These are phyloP conservation scores for Podaxis sp. DNA, from an alignment of 768 basidiomycete genomes.

Conservation along the genomic window DNA sequence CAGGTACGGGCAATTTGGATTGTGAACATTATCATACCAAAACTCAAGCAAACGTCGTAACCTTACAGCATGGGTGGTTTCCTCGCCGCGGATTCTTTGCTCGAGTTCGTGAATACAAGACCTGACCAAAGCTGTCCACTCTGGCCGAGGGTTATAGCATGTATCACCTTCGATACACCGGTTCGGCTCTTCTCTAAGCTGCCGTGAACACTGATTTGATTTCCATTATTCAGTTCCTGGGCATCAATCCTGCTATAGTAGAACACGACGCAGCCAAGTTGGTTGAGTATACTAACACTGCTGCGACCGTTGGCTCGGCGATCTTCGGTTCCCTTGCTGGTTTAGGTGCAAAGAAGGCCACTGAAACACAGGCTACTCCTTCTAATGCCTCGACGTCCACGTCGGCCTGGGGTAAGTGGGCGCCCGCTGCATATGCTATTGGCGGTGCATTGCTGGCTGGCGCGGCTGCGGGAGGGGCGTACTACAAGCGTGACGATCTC, in stretches of 20 bases:
- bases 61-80: constrained; percentile 85
- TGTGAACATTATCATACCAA: not conserved
- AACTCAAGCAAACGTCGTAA: not conserved
- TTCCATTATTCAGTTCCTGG: constrained; percentile 63
- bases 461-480: constrained; percentile 82
- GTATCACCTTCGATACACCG: constrained; percentile 88
- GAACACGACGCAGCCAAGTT: constrained; percentile 81
- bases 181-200: constrained; percentile 43
- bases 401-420: constrained; percentile 56
- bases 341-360: constrained; percentile 44
- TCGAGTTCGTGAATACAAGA: constrained; percentile 68
- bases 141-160: constrained; percentile 88
- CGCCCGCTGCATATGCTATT: constrained; percentile 62
- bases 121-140: constrained; percentile 65
- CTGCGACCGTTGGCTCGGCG: constrained; percentile 61
- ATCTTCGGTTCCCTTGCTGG: constrained; percentile 57
- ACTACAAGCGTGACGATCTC: constrained; percentile 78
- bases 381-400: constrained; percentile 21
- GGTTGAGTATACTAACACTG: constrained; percentile 65
- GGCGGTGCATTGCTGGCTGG: constrained; percentile 79
- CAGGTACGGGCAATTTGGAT: constrained; percentile 45
- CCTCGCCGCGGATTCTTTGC: constrained; percentile 79
- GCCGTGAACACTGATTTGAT: not conserved
- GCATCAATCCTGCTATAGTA: constrained; percentile 83
- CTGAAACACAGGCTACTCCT: constrained; percentile 26